A percentile compares a stretch with the other conserved stretches of the same genome.
phyloP scores from a whole-genome alignment of 768 basidiomycete genomes.

The Lentinula boryana region DNA sequence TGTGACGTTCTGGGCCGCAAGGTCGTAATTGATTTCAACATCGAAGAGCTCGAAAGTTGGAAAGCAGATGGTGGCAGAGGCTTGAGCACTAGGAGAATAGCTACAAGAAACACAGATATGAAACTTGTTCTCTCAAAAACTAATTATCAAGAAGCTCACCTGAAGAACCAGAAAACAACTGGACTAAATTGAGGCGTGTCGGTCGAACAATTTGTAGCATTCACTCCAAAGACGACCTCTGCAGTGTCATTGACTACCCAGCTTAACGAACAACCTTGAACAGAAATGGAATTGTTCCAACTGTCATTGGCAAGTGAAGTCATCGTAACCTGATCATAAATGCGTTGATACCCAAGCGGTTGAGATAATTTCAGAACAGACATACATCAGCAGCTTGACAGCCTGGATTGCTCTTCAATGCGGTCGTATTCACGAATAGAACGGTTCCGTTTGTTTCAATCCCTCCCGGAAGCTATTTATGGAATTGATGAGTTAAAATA shows the following conservation, averaged over 20 bases:
- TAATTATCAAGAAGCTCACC: not conserved
- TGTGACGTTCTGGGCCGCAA: slow-evolving; percentile 37
- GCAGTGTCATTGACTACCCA: slow-evolving; percentile 36
- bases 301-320: slow-evolving; percentile 19
- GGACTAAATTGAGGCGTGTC: slow-evolving; percentile 34
- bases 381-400: slow-evolving; percentile 35
- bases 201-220: slow-evolving; percentile 21
- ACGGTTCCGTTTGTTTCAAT: slow-evolving; percentile 39
- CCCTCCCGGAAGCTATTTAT: slow-evolving; percentile 28
- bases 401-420: slow-evolving; percentile 36
- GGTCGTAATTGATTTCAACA: slow-evolving; percentile 36
- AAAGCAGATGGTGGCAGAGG: slow-evolving; percentile 43
- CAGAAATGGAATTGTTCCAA: slow-evolving; percentile 39
- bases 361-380: not conserved
- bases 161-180: slow-evolving; percentile 53
- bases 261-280: slow-evolving; percentile 31
- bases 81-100: slow-evolving; percentile 27
- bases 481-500: not conserved
- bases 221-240: slow-evolving; percentile 37
- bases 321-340: slow-evolving; percentile 29
- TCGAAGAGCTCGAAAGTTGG: slow-evolving; percentile 40
- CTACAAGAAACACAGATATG: not conserved
- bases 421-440: slow-evolving; percentile 38
- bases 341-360: not conserved
- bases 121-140: not conserved